Evolutionary conservation across 495 filamentous ascomycete species (phyloP), one percentile per base, ranked within the genome.

Genomic region (Aspergillus haitiensis): DNA sequence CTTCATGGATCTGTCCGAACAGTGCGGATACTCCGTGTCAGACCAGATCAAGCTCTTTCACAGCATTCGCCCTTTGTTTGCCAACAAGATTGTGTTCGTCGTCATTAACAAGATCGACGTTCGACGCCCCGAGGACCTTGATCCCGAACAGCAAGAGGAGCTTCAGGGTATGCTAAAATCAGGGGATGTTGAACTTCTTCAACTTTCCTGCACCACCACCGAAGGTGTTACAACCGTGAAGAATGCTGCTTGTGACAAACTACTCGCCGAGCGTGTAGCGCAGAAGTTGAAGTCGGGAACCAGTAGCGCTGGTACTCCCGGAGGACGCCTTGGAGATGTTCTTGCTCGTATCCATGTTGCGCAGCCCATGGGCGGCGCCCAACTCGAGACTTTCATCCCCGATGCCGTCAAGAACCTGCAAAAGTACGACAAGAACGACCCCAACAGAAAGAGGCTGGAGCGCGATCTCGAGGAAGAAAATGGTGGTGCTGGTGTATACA

Each of bases 91-190:
- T 48, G 91, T 97, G 37, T 98, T 95, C 74, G 80, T 98, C 48
- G 90, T 98, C 52, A 84, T 98, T 74, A 98, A 98, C 84, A 98
- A 98, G 82, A 96, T 97, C 63, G 94, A 98, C 75, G 82, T 97
- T 60, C 86, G 87, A 68, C 81, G 83, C 42, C 91, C 92, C 5
- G 92, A 97, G 67, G 91, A 98, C 64, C 78, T 98, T 32, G 92
- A 97, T 56, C 80, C 82, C 0, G 91, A 90, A 62, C 86, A 87
- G 45, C 88, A 91, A 70, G 84, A 84, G 33, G 82, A 91, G 67
- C 77, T 98, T 45, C 85, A 94, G 70, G 75, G 82, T 21, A 85
- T 98, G 56, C 78, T 93, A 27, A 93, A 91, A 73, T 84, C 88
- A 8, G 88, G 86, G 40, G 90, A 93, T 67, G 91, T 97, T 18